Evolutionary conservation across 192 early-diverging fungal species (phyloP).

Genomic region (Mortierella claussenii): DNA sequence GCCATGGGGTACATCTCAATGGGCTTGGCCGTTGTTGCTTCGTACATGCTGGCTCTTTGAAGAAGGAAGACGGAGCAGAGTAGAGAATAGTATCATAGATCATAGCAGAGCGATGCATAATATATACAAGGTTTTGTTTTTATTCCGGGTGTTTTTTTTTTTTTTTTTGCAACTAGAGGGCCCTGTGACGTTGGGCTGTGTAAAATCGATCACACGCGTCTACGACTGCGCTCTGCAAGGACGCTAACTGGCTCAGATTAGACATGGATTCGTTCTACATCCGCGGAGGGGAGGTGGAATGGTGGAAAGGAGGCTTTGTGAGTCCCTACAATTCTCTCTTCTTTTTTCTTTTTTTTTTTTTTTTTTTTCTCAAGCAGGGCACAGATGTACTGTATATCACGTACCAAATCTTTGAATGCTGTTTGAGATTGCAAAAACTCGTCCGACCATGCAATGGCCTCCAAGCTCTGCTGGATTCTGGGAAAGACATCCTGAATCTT

Average conservation of each 20-base stretch:
- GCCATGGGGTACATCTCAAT: not conserved
- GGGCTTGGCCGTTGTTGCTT: conserved; percentile 10
- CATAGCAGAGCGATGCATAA: too few relatives aligned
- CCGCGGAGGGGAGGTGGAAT: too few relatives aligned
- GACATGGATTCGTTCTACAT: too few relatives aligned
- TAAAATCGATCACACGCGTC: too few relatives aligned
- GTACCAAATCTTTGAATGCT: not conserved
- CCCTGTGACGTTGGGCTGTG: too few relatives aligned
- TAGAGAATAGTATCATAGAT: not conserved
- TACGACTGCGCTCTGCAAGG: too few relatives aligned
- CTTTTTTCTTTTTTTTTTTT: not conserved
- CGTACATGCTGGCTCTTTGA: conserved; percentile 13
- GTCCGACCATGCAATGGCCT: not conserved
- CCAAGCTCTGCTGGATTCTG: conserved; percentile 1
- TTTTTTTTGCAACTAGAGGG: too few relatives aligned
- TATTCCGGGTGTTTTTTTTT: too few relatives aligned
- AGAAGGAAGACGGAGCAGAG: not conserved
- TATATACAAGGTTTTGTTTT: too few relatives aligned
- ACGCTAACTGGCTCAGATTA: too few relatives aligned
- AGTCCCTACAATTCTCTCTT: not conserved
- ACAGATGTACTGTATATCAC: too few relatives aligned
- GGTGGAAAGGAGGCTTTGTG: not conserved
- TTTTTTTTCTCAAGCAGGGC: conserved; percentile 1
- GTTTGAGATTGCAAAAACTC: not conserved
- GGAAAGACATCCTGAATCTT: conserved; percentile 11